Percentiles rank a stretch among this genome's conserved stretches.
Evolutionary conservation across 192 early-diverging fungal species (phyloP).

Genomic region (Linnemannia elongata): DNA sequence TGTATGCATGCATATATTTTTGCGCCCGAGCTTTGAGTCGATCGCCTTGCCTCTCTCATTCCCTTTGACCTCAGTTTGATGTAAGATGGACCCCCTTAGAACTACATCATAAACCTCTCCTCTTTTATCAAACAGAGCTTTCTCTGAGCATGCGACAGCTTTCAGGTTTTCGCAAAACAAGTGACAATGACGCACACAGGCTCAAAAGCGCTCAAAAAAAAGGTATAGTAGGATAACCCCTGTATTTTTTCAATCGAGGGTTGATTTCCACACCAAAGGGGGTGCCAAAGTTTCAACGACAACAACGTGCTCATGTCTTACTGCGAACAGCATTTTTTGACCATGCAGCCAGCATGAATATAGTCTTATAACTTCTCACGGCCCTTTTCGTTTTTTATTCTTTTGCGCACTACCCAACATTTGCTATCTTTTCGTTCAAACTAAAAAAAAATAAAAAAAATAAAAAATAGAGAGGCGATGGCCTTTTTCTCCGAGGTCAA

Average conservation of each 20-base stretch:
- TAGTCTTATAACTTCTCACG: neutral
- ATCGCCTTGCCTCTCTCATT: too few relatives aligned
- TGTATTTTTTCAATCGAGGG: neutral
- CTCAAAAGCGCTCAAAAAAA: neutral
- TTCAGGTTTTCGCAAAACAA: neutral
- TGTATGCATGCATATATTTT: too few relatives aligned
- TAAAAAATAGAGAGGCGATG: too few relatives aligned
- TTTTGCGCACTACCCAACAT: neutral
- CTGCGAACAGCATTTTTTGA: neutral
- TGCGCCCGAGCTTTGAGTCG: too few relatives aligned
- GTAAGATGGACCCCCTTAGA: too few relatives aligned
- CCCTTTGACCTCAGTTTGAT: too few relatives aligned
- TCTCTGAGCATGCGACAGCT: too few relatives aligned
- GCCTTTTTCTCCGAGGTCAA: neutral
- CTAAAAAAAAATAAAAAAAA: neutral
- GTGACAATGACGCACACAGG: neutral
- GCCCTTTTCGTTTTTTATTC: neutral
- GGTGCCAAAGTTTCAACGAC: neutral
- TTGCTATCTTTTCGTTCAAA: neutral
- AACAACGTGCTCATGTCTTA: neutral
- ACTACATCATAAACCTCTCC: too few relatives aligned
- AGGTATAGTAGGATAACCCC: neutral
- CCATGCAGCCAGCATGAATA: neutral
- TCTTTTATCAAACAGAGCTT: too few relatives aligned
- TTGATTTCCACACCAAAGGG: neutral